Percentiles rank a stretch among this genome's conserved stretches.
Evolutionary conservation across 148 eudicot genomes (phyloP).

Genomic region (Camellia lanceoleosa): DNA sequence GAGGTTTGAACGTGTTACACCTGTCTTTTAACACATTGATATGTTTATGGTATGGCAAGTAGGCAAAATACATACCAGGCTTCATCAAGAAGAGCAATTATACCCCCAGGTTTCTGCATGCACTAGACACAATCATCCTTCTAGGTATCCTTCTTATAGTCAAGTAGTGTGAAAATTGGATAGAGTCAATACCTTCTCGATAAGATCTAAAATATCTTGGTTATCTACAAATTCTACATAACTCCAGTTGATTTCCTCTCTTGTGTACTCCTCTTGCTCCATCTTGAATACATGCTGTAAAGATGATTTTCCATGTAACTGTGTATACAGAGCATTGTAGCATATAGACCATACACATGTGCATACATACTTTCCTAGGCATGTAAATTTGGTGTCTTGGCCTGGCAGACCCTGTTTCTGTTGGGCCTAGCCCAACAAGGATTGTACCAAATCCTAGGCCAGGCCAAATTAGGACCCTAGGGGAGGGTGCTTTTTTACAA

Average conservation of each 20-base stretch:
- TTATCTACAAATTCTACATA: slow-evolving; percentile 98
- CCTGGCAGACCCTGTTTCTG: too few species aligned
- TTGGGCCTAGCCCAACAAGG: too few species aligned
- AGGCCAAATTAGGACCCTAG: too few species aligned
- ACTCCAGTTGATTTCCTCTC: slow-evolving; percentile 96
- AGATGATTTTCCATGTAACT: slow-evolving; percentile 14
- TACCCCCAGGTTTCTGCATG: slow-evolving; percentile 99
- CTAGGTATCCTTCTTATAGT: not conserved
- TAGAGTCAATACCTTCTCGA: slow-evolving; percentile 69
- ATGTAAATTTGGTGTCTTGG: too few species aligned
- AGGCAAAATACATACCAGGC: slow-evolving; percentile 70
- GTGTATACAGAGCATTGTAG: not conserved
- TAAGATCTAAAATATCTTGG: slow-evolving; percentile 96
- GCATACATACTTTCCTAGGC: not conserved
- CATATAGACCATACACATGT: not conserved
- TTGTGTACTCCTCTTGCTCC: slow-evolving; percentile 99
- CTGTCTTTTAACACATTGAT: not conserved
- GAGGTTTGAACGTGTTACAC: not conserved
- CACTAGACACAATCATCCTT: slow-evolving; percentile 18
- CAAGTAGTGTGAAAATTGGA: not conserved
- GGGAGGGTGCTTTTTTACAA: too few species aligned
- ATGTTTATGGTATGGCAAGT: slow-evolving; percentile 18
- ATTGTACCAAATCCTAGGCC: too few species aligned
- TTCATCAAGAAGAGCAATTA: slow-evolving; percentile 98
- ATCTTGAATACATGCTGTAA: slow-evolving; percentile 95